Percentiles rank a stretch among this genome's conserved stretches.
These are phyloP conservation scores for Pythium aristosporum DNA, from an alignment of 352 stramenopile genomes.

Conservation along the genomic window DNA sequence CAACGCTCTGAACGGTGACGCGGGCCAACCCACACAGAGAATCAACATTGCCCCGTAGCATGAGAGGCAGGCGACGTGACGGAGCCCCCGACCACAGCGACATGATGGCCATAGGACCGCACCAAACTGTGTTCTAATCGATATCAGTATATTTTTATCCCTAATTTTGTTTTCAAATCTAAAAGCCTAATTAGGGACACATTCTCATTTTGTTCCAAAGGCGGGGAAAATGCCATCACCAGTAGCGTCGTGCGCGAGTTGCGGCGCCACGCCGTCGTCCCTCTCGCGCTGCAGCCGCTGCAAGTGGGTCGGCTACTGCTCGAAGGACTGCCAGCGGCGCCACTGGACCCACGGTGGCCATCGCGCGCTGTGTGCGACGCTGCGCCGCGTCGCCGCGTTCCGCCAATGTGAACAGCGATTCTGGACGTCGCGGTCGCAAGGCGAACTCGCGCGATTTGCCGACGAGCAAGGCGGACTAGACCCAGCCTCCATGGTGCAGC, in stretches of 20 bases:
- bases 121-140: too few relatives aligned
- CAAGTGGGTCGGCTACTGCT: constrained; percentile 62
- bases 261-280: constrained; percentile 12
- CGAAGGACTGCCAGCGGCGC: constrained; percentile 46
- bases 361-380: constrained; percentile 30
- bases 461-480: constrained; percentile 36
- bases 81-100: too few relatives aligned
- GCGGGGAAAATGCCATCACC: neutral
- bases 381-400: constrained; percentile 27
- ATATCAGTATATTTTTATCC: neutral
- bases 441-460: constrained; percentile 20
- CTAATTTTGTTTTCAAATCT: neutral
- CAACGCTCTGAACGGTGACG: too few relatives aligned
- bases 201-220: neutral
- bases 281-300: constrained; percentile 52
- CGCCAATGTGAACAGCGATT: constrained; percentile 15
- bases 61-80: too few relatives aligned
- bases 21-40: too few relatives aligned
- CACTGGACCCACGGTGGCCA: constrained; percentile 49
- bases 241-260: constrained; percentile 16
- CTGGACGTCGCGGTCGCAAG: constrained; percentile 16
- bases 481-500: constrained; percentile 44
- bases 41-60: too few relatives aligned
- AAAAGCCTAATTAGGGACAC: neutral
- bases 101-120: too few relatives aligned